Conservation (phyloP, 1,284 basidiomycete species). For the Ganoderma sp. region DNA sequence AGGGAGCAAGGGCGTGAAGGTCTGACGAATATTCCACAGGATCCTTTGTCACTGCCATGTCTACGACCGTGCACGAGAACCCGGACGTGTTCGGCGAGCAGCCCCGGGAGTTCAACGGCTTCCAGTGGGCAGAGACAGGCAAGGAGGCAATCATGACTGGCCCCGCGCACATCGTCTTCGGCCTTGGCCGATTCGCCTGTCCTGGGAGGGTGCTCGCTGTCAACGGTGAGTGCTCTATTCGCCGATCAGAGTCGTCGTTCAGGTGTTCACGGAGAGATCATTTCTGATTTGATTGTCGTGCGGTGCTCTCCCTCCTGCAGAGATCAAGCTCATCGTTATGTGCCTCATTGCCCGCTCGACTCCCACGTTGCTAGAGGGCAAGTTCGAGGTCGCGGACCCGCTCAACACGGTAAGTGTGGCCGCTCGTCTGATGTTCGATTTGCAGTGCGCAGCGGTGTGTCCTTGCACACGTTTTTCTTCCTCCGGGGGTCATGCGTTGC, state of each 20-base stretch:
- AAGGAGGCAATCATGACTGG: constrained; percentile 43
- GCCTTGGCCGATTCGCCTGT: constrained; percentile 46
- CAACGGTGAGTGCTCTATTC: constrained; percentile 37
- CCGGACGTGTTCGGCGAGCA: constrained; percentile 38
- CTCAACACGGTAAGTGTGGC: constrained; percentile 38
- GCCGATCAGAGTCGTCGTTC: not conserved
- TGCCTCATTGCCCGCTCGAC: constrained; percentile 41
- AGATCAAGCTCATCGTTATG: constrained; percentile 47
- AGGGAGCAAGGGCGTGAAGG: not conserved
- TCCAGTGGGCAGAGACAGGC: constrained; percentile 42
- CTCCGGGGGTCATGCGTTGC: not conserved
- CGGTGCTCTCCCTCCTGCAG: constrained; percentile 26
- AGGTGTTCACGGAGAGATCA: not conserved
- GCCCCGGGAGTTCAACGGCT: constrained; percentile 42
- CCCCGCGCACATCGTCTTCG: constrained; percentile 43
- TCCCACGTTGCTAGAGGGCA: constrained; percentile 41
- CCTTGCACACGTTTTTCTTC: not conserved
- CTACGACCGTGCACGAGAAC: constrained; percentile 43
- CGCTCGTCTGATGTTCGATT: constrained; percentile 15
- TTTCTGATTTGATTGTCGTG: not conserved
- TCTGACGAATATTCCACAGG: constrained; percentile 26
- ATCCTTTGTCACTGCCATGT: constrained; percentile 41
- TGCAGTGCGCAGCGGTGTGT: not conserved
- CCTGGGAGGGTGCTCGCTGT: constrained; percentile 44
- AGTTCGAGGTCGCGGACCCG: constrained; percentile 44